Evolutionary conservation across 2,329 filamentous ascomycete species (phyloP).

Genomic region (Trichoderma atroviride): DNA sequence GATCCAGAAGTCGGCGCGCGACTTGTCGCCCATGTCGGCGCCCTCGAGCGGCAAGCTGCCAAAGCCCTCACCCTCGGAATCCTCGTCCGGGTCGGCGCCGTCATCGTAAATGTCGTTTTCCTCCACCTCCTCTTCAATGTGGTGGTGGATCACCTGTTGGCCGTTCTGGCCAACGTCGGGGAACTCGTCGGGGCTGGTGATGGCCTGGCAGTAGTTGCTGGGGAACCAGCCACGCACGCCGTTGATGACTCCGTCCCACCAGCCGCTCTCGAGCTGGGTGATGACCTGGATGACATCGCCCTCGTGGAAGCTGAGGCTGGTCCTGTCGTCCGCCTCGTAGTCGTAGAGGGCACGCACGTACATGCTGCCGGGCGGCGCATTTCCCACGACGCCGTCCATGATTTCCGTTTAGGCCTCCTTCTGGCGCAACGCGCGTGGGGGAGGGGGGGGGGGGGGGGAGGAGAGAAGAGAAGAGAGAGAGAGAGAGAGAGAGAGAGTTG

Average conservation of each 20-base stretch:
- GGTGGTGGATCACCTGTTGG: constrained; percentile 51
- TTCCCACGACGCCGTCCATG: constrained; percentile 66
- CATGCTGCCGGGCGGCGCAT: constrained; percentile 68
- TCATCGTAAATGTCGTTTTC: constrained; percentile 69
- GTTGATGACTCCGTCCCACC: constrained; percentile 99
- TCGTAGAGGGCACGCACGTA: constrained; percentile 97
- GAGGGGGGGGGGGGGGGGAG: constrained; percentile 29
- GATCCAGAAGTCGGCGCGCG: constrained; percentile 96
- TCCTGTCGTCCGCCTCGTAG: constrained; percentile 96
- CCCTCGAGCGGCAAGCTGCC: constrained; percentile 70
- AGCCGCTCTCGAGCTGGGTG: constrained; percentile 95
- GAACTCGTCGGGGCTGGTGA: constrained; percentile 74
- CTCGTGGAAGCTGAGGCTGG: constrained; percentile 93
- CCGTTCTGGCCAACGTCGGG: constrained; percentile 62
- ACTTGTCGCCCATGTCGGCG: constrained; percentile 63
- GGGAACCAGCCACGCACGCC: constrained; percentile 98
- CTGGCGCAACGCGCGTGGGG: constrained; percentile 24
- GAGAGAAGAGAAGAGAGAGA: constrained; percentile 35
- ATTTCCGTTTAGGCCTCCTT: constrained; percentile 12
- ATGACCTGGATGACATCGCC: constrained; percentile 98
- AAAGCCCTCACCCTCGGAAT: constrained; percentile 62
- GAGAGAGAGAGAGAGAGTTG: constrained; percentile 5
- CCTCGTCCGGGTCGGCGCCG: constrained; percentile 67
- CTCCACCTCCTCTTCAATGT: constrained; percentile 64
- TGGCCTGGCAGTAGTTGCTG: constrained; percentile 95